phyloP scores from a whole-genome alignment of 2,329 filamentous ascomycete species.

The Hypomyces rosellus region DNA sequence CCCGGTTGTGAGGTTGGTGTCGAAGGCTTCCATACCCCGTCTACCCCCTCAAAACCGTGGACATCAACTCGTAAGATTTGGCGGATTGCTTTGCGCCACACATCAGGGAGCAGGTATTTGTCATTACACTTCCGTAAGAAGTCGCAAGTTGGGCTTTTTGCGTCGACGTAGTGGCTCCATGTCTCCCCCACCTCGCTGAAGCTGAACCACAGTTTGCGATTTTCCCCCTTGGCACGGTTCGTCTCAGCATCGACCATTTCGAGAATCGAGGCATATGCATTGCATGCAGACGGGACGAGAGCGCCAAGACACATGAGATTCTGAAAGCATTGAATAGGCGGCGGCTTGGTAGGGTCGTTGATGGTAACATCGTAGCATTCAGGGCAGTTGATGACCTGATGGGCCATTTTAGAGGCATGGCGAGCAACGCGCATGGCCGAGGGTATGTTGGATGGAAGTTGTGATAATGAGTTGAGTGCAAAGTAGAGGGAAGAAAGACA shows the following conservation, averaged over 20 bases:
- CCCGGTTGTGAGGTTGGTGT: constrained; percentile 8
- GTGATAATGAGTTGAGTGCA: constrained; percentile 43
- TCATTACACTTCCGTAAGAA: constrained; percentile 30
- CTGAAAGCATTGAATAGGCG: constrained; percentile 47
- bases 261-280: constrained; percentile 51
- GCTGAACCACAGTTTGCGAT: constrained; percentile 37
- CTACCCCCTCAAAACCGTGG: constrained; percentile 39
- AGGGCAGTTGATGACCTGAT: constrained; percentile 46
- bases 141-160: constrained; percentile 3
- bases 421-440: constrained; percentile 44
- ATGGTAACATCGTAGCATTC: constrained; percentile 38
- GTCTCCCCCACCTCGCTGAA: constrained; percentile 43
- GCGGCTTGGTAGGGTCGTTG: constrained; percentile 26
- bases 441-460: constrained; percentile 38
- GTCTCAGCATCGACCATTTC: constrained; percentile 48
- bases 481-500: constrained; percentile 46
- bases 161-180: constrained; percentile 33
- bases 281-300: constrained; percentile 50
- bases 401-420: constrained; percentile 40
- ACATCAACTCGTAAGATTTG: constrained; percentile 51
- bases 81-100: constrained; percentile 50
- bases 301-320: constrained; percentile 54
- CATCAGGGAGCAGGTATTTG: constrained; percentile 41
- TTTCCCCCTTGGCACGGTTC: constrained; percentile 35
- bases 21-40: not conserved